Conservation (phyloP, 768 basidiomycete genomes). For the Chalciporus piperatus region DNA sequence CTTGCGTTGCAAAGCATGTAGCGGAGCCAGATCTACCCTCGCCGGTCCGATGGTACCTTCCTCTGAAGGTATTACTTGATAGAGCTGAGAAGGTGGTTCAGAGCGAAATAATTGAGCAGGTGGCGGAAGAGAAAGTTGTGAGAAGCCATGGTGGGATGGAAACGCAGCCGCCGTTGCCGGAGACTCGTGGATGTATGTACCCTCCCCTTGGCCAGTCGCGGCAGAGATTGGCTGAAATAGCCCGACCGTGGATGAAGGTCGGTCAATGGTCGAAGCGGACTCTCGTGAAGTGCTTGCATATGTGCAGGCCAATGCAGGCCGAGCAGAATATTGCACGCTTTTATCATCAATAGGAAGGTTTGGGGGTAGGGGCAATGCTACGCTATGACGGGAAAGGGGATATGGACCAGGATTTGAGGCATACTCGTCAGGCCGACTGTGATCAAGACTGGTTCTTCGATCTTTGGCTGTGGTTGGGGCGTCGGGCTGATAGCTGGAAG, state of each 20-base stretch:
- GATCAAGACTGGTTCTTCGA: conserved; percentile 14
- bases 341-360: conserved; percentile 11
- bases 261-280: conserved; percentile 15
- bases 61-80: conserved; percentile 26
- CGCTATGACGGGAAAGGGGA: conserved; percentile 4
- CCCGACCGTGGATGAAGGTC: conserved; percentile 18
- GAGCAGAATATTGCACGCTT: conserved; percentile 9
- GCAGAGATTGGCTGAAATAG: conserved; percentile 9
- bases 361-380: not conserved
- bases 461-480: conserved; percentile 7
- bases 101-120: conserved; percentile 29
- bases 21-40: conserved; percentile 52
- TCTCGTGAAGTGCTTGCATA: conserved; percentile 20
- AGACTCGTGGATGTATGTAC: conserved; percentile 8
- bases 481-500: conserved; percentile 9
- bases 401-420: not conserved
- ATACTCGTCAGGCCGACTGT: conserved; percentile 14
- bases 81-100: conserved; percentile 28
- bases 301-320: conserved; percentile 14
- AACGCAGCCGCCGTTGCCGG: conserved; percentile 2
- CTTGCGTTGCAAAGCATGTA: conserved; percentile 50
- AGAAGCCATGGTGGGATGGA: conserved; percentile 8
- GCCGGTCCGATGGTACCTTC: conserved; percentile 23
- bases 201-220: conserved; percentile 6
- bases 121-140: conserved; percentile 33